A percentile compares a stretch with the other conserved stretches of the same genome.
These are phyloP conservation scores for Ogataea ganodermae DNA, from an alignment of 805 yeast species.

Conservation along the genomic window DNA sequence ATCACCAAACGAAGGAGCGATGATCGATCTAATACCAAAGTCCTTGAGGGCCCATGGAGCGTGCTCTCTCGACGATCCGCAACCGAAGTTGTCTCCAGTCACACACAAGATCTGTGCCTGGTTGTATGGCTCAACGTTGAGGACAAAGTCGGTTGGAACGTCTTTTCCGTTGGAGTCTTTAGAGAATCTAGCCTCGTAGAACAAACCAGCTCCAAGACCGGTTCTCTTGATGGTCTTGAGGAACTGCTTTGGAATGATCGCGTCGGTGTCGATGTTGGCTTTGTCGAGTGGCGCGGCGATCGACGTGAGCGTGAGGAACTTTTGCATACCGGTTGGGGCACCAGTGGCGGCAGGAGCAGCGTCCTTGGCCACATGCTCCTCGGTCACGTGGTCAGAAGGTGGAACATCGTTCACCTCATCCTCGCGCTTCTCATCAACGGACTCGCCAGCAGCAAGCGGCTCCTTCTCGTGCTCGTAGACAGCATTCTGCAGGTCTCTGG, in stretches of 20 bases:
- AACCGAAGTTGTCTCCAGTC: constrained; percentile 96
- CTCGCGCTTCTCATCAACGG: constrained; percentile 45
- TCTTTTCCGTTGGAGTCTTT: constrained; percentile 71
- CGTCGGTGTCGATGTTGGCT: constrained; percentile 97
- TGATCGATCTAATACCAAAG: constrained; percentile 92
- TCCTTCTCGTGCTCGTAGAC: constrained; percentile 70
- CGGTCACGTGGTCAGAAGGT: constrained; percentile 44
- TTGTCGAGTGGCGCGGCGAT: constrained; percentile 92
- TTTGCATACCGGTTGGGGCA: constrained; percentile 62
- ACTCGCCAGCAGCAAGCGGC: constrained; percentile 55
- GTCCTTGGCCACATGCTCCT: constrained; percentile 35
- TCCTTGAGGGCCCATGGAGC: constrained; percentile 99
- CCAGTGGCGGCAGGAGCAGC: constrained; percentile 35
- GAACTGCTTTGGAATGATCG: constrained; percentile 98
- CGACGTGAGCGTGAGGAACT: constrained; percentile 75
- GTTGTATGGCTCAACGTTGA: constrained; percentile 83
- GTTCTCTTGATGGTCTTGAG: constrained; percentile 97
- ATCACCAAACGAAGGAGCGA: constrained; percentile 98
- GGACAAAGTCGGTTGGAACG: constrained; percentile 82
- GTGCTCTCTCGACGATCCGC: constrained; percentile 99
- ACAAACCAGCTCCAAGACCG: constrained; percentile 84
- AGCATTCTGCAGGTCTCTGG: constrained; percentile 64
- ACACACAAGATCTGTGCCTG: constrained; percentile 82
- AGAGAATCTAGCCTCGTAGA: constrained; percentile 84
- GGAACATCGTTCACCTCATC: constrained; percentile 70